Base-by-base conservation (phyloP, 2,329 filamentous ascomycete genomes). In the Alternaria panax region DNA sequence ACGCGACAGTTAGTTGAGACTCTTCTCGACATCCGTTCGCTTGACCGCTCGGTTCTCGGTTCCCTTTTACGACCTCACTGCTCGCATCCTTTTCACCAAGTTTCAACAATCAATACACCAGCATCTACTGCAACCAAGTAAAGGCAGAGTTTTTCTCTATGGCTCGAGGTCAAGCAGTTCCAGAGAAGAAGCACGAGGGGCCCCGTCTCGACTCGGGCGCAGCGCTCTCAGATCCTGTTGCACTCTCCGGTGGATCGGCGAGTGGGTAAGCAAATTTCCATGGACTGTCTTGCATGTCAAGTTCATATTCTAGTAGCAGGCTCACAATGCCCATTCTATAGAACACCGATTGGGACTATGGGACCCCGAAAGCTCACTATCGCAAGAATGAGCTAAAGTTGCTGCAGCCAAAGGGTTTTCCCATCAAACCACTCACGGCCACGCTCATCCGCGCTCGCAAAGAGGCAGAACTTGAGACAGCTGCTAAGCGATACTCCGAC, bases 391-490 rank as follows among this genome's bases (percentile, higher is more conserved):
- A 60, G 6, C 53, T 60, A 12, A 34, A 52, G 12, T 32, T 60
- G 18, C 46, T 34, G 22, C 57, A 52, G n/a, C 57, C 59, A 27
- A 24, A 59, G 18, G 55, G 46, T 22, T 61, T 61, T 22, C 59
- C 59, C 7, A 54, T 61, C 24, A 52, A 51, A 28, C 40, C 30
- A 18, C 45, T 61, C 16, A 51, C 41, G 4, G 51, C 20, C 12
- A 61, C 59, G 16, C 18, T 61, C 9, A 32, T 14, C 2, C 55
- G 51, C 22, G 55, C 51, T 42, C 51, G 46, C 32, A 22, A 51
- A 25, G 51, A 61, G 32, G 46, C 40, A 38, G 59, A 40, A n/a
- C 34, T 42, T 12, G 34, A 38, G 25, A 41, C 53, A 16, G 22
- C 22, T n/a, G 27, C 32, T 9, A 38, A 24, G 25, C 1, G 24